Conservation (phyloP, 1,284 basidiomycete genomes). For the Tilletia setariae region DNA sequence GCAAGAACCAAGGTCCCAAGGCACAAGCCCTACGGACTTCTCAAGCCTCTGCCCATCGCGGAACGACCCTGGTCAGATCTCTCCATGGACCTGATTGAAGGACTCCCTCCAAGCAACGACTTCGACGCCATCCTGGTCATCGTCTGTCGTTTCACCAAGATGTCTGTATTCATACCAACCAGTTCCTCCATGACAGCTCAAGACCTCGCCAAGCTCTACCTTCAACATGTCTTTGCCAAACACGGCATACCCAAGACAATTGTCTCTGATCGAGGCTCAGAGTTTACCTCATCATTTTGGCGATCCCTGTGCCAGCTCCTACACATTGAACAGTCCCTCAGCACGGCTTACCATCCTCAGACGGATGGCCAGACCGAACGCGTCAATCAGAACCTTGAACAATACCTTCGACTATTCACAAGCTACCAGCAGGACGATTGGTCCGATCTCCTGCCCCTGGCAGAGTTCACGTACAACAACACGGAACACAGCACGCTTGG, state of each 20-base stretch:
- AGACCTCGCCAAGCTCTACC: slow-evolving; percentile 34
- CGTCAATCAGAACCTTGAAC: slow-evolving; percentile 56
- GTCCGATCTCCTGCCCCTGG: slow-evolving; percentile 19
- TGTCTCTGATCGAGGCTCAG: slow-evolving; percentile 55
- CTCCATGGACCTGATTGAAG: slow-evolving; percentile 58
- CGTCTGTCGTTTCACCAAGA: too few species aligned
- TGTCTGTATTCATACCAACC: slow-evolving; percentile 62
- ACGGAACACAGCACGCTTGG: not conserved
- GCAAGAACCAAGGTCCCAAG: slow-evolving; percentile 52
- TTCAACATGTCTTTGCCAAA: slow-evolving; percentile 47
- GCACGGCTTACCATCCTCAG: slow-evolving; percentile 54
- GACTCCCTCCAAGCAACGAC: slow-evolving; percentile 53
- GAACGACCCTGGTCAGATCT: slow-evolving; percentile 56
- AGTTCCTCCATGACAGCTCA: slow-evolving; percentile 41
- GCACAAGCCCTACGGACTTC: slow-evolving; percentile 46
- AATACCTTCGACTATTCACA: slow-evolving; percentile 38
- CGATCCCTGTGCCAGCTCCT: slow-evolving; percentile 34
- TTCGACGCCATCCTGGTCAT: slow-evolving; percentile 44
- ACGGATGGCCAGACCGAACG: slow-evolving; percentile 59
- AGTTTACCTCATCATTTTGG: slow-evolving; percentile 52
- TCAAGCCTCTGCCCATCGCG: slow-evolving; percentile 55
- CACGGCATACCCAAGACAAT: slow-evolving; percentile 54
- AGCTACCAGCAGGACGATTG: slow-evolving; percentile 28
- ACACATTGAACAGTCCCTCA: slow-evolving; percentile 30
- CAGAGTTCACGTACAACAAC: too few species aligned